Evolutionary conservation across 176 grass and related monocot species (phyloP).

Genomic region (Paspalum vaginatum): DNA sequence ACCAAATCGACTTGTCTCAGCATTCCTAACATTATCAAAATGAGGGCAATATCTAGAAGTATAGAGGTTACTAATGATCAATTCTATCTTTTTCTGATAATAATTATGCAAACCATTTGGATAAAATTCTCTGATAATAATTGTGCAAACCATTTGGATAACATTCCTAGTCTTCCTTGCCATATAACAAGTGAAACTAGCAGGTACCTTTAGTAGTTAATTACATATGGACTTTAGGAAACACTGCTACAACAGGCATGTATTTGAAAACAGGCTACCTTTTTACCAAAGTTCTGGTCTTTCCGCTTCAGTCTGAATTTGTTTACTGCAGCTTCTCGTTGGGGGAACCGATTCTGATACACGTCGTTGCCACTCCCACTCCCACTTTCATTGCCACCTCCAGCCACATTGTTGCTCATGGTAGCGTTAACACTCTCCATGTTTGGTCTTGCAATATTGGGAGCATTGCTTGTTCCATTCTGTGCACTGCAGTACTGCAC

Average conservation of each 20-base stretch:
- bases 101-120: background rate
- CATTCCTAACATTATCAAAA: background rate
- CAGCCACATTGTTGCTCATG: conserved; percentile 45
- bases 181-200: background rate
- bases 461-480: conserved; percentile 49
- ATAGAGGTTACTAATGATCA: background rate
- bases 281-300: conserved; percentile 83
- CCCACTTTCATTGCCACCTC: conserved; percentile 48
- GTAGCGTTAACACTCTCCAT: conserved; percentile 61
- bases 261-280: conserved; percentile 59
- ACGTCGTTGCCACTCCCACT: conserved; percentile 57
- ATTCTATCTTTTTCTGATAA: background rate
- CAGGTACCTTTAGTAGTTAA: background rate
- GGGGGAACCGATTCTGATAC: conserved; percentile 57
- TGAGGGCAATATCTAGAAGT: background rate
- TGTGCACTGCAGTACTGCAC: conserved; percentile 74
- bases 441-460: conserved; percentile 54
- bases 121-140: conserved; percentile 18
- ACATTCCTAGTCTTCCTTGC: background rate
- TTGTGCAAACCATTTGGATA: conserved; percentile 9
- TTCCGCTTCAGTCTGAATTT: conserved; percentile 94
- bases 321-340: conserved; percentile 82
- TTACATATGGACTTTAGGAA: background rate
- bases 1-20: background rate
- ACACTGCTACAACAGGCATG: background rate